Base-by-base conservation (phyloP, 805 yeast species). In the Yarrowia sp. region DNA sequence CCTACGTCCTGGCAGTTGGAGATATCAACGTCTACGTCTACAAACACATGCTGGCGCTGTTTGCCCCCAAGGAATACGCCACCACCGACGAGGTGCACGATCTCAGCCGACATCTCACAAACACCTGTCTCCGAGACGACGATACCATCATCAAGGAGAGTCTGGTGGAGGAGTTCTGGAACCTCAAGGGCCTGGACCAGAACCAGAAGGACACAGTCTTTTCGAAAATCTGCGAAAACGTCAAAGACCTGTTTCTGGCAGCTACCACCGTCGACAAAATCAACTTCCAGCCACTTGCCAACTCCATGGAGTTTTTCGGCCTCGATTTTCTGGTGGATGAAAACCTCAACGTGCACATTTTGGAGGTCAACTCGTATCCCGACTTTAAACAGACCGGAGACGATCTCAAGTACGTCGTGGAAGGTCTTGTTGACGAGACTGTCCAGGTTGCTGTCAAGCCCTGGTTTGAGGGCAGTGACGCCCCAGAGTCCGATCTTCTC, bases 371-470 rank as follows among this genome's bases (percentile, higher is more conserved):
- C 71, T 87, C 98, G 16, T 95, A 88, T 72, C 99, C 99, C 0
- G 99, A 95, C 73, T 95, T 95, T 77, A 92, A 91, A 71, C 99
- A 95, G 76, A 95, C 98, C 0, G 99, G 99, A 17, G 83, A 78
- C 16, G 88, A 82, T 8, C 78, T 93, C 70, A 89, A 88, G 71
- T 78, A 70, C 1, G 89, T 95, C 32, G 90, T 95, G 38, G 80
- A 81, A 67, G 88, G 82, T 36, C 77, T 92, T 48, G 89, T 92
- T 70, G 85, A 82, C 28, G 81, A 81, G 11, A 83, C 85, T 0
- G 83, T 84, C 0, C 70, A 74, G 3, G 73, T 76, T 9, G 79
- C 82, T 10, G 83, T 87, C 35, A 76, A 71, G 11, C 89, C 90
- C 3, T 79, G 83, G 69, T 51, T 67, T 17, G 67, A 65, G 9